Conservation (phyloP, 306 rosid genomes). For the Rubus parviflorus region DNA sequence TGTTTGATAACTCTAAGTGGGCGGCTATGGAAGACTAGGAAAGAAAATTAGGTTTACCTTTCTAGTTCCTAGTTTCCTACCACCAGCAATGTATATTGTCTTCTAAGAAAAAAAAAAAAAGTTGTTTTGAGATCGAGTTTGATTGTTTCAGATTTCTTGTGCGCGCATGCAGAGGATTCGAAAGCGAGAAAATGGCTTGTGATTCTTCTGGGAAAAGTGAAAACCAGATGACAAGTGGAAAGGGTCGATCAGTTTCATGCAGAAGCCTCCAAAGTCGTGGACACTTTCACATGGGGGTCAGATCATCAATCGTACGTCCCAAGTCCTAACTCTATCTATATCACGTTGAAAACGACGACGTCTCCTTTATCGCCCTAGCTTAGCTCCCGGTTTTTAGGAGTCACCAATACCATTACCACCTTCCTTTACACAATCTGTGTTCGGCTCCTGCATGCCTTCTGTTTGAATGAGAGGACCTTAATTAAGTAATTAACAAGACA, state of each 20-base stretch:
- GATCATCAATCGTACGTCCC: background rate
- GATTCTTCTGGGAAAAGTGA: background rate
- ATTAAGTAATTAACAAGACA: background rate
- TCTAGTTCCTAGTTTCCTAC: background rate
- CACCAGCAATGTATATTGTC: background rate
- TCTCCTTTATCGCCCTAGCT: background rate
- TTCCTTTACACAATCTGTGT: background rate
- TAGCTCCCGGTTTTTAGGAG: conserved; percentile 3
- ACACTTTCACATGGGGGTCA: background rate
- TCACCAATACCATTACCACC: background rate
- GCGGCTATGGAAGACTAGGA: background rate
- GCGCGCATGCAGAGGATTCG: background rate
- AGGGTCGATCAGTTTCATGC: conserved; percentile 4
- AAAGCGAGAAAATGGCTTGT: background rate
- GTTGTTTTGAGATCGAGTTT: background rate
- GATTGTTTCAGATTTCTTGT: background rate
- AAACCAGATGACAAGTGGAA: background rate
- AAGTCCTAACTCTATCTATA: no score
- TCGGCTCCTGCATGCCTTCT: background rate
- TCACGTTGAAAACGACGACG: background rate
- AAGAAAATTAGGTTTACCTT: no score
- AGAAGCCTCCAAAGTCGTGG: background rate
- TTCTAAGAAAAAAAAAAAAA: no score
- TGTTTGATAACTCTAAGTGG: background rate
- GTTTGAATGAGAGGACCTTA: background rate